phyloP scores from a whole-genome alignment of 73 alveolate species.

The Stentor coeruleus region DNA sequence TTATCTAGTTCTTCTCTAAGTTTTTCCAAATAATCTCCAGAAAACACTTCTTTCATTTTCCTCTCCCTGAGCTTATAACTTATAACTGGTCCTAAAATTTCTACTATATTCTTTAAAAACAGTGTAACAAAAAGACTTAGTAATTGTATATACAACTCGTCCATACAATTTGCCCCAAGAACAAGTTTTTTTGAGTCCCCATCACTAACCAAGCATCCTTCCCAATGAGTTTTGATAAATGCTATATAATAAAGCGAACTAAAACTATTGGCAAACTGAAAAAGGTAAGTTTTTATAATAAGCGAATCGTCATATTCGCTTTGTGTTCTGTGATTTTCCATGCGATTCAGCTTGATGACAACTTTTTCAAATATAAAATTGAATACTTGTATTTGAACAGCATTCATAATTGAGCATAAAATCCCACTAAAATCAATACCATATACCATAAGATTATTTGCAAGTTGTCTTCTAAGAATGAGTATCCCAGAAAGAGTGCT shows the following conservation, averaged over 20 bases:
- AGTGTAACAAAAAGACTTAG: constrained; percentile 29
- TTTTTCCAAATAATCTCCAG: constrained; percentile 15
- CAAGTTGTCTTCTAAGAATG: neutral
- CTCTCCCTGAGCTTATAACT: neutral
- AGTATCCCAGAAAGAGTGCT: neutral
- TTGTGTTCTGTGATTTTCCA: constrained; percentile 57
- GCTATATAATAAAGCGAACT: constrained; percentile 62
- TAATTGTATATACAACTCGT: constrained; percentile 39
- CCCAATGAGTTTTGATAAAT: constrained; percentile 30
- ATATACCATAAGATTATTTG: neutral
- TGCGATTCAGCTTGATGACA: constrained; percentile 32
- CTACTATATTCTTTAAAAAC: constrained; percentile 34
- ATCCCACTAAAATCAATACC: constrained; percentile 15
- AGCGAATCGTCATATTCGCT: constrained; percentile 46
- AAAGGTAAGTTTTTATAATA: constrained; percentile 47
- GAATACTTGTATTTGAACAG: constrained; percentile 41
- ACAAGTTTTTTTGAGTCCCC: neutral
- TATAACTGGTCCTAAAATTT: constrained; percentile 30
- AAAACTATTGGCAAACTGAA: constrained; percentile 56
- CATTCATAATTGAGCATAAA: constrained; percentile 2
- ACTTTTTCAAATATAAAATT: constrained; percentile 37
- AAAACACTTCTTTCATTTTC: constrained; percentile 16
- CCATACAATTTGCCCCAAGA: constrained; percentile 37
- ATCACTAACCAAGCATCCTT: constrained; percentile 22
- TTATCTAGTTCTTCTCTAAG: constrained; percentile 36